Conservation (phyloP, 1,284 basidiomycete species). For the Erythrobasidium hasegawianum region DNA sequence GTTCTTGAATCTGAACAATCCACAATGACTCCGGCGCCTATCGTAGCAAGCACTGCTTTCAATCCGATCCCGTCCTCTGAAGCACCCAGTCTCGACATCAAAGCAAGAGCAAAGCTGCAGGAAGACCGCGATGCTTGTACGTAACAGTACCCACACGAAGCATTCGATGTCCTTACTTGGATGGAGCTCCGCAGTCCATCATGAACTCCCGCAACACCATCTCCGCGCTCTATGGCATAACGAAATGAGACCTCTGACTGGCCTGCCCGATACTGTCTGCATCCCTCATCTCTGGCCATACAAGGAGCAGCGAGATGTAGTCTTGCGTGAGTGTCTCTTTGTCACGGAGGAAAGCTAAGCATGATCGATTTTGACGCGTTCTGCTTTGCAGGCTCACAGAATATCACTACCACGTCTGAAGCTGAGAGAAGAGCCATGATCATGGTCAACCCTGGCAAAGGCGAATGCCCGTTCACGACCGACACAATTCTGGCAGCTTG, state of each 20-base stretch:
- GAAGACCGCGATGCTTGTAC: no score
- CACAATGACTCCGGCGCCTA: no score
- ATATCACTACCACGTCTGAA: slow-evolving; percentile 31
- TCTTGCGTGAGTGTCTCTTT: slow-evolving; percentile 15
- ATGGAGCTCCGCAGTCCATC: slow-evolving; percentile 14
- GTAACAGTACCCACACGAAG: no score
- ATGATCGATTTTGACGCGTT: background rate
- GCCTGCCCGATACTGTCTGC: slow-evolving; percentile 21
- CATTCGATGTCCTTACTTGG: background rate
- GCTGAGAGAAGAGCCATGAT: slow-evolving; percentile 26
- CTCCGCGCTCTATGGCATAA: slow-evolving; percentile 34
- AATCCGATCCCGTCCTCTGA: no score
- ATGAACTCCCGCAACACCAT: slow-evolving; percentile 23
- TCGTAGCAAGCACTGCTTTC: no score
- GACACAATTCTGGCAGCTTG: slow-evolving; percentile 31
- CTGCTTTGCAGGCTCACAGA: slow-evolving; percentile 6
- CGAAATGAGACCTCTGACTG: slow-evolving; percentile 30
- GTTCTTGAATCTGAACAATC: no score
- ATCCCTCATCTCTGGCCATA: slow-evolving; percentile 29
- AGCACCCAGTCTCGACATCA: no score
- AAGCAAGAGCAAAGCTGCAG: no score
- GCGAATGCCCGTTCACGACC: slow-evolving; percentile 23
- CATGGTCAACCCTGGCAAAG: slow-evolving; percentile 32
- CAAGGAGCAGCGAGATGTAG: slow-evolving; percentile 30
- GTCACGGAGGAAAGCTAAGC: background rate